These are phyloP conservation scores for Helotiales sp. DNA, from an alignment of 2,329 filamentous ascomycete genomes.

Conservation along the genomic window DNA sequence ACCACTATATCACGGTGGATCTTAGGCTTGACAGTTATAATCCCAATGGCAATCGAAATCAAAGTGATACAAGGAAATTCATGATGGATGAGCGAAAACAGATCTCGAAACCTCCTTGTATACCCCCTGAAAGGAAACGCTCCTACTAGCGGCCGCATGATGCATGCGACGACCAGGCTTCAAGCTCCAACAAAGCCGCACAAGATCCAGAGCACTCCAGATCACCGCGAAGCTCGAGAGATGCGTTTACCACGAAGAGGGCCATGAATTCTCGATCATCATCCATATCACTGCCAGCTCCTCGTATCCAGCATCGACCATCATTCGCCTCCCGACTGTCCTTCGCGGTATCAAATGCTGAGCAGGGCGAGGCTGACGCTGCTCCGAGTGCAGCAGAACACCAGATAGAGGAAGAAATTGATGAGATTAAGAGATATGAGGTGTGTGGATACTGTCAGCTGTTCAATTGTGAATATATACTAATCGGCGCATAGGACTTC, in stretches of 20 bases:
- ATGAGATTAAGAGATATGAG: constrained; percentile 96
- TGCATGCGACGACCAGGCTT: neutral
- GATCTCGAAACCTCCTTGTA: neutral
- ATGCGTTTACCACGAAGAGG: constrained; percentile 23
- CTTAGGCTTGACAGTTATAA: neutral
- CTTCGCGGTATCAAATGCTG: constrained; percentile 64
- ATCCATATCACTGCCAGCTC: constrained; percentile 30
- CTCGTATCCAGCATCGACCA: constrained; percentile 27
- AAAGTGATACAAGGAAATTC: no score
- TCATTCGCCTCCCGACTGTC: constrained; percentile 52
- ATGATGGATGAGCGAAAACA: neutral
- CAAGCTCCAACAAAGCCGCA: neutral
- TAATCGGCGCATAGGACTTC: constrained; percentile 64
- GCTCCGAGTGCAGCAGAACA: constrained; percentile 58
- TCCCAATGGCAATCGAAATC: neutral
- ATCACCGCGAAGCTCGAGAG: constrained; percentile 14
- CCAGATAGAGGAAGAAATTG: constrained; percentile 90
- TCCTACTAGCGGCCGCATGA: neutral
- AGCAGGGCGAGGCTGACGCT: constrained; percentile 58
- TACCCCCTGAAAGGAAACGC: neutral
- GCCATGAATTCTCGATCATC: constrained; percentile 38
- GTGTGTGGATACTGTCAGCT: constrained; percentile 40
- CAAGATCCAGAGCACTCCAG: neutral
- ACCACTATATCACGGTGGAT: neutral
- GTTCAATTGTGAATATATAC: neutral